Evolutionary conservation across 2,329 filamentous ascomycete species (phyloP).

Genomic region (Didymella segeticola): DNA sequence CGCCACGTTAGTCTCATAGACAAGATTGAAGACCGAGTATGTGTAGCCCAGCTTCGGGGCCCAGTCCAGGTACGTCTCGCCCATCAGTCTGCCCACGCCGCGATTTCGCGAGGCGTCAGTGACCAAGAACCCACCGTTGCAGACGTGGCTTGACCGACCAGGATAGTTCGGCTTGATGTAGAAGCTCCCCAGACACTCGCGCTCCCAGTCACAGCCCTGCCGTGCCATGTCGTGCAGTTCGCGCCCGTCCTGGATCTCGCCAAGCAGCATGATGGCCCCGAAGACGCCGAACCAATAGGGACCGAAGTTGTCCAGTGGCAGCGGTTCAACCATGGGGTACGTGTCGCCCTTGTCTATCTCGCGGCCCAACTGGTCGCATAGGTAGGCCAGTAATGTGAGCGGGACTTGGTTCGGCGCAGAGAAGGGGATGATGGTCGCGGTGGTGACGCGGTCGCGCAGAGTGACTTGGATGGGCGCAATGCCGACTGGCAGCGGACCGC

Average conservation of each 20-base stretch:
- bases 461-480: constrained; percentile 80
- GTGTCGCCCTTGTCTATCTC: constrained; percentile 93
- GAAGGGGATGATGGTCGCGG: constrained; percentile 84
- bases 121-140: constrained; percentile 66
- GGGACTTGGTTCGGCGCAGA: constrained; percentile 80
- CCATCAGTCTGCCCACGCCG: constrained; percentile 60
- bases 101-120: constrained; percentile 56
- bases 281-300: constrained; percentile 93
- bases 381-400: constrained; percentile 73
- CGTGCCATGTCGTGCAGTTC: constrained; percentile 57
- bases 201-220: constrained; percentile 71
- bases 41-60: constrained; percentile 73
- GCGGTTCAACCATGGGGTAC: constrained; percentile 83
- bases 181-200: constrained; percentile 85
- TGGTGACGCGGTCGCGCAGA: constrained; percentile 81
- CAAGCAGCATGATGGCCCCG: constrained; percentile 84
- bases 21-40: constrained; percentile 92
- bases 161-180: constrained; percentile 96
- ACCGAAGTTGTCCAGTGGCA: constrained; percentile 77
- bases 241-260: constrained; percentile 66
- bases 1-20: constrained; percentile 91
- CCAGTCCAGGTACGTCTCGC: constrained; percentile 60
- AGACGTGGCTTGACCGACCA: constrained; percentile 87
- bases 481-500: constrained; percentile 69
- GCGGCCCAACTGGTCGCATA: constrained; percentile 83